phyloP scores from a whole-genome alignment of 129 eudicot species.

The Flaveria linearis region DNA sequence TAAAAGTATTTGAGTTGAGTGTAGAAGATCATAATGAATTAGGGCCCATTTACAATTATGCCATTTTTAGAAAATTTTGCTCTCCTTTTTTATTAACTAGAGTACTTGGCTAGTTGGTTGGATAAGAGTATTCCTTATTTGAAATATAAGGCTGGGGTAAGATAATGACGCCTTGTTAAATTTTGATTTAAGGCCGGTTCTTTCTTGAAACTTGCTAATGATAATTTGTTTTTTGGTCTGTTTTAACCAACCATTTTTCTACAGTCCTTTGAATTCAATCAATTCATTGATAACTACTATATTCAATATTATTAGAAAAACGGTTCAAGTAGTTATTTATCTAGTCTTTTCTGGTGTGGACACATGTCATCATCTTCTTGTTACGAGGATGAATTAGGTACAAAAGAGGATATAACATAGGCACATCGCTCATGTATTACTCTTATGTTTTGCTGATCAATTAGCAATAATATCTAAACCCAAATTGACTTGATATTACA shows the following conservation, averaged over 20 bases:
- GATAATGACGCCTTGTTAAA: no score
- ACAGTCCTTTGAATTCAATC: not conserved
- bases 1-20: not conserved
- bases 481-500: not conserved
- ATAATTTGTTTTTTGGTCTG: not conserved
- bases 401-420: no score
- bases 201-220: not conserved
- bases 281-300: not conserved
- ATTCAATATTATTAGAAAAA: not conserved
- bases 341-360: not conserved
- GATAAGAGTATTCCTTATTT: not conserved
- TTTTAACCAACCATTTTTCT: not conserved
- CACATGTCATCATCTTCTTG: not conserved
- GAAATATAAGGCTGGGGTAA: no score
- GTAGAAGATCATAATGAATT: not conserved
- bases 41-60: not conserved
- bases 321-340: not conserved
- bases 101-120: not conserved
- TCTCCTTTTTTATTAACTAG: not conserved
- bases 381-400: not conserved
- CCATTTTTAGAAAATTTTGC: not conserved
- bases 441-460: not conserved
- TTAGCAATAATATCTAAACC: not conserved
- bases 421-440: not conserved
- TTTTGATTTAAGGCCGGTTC: no score